Evolutionary conservation across 2,329 filamentous ascomycete genomes (phyloP).

Genomic region (Mycocentrospora acerina): DNA sequence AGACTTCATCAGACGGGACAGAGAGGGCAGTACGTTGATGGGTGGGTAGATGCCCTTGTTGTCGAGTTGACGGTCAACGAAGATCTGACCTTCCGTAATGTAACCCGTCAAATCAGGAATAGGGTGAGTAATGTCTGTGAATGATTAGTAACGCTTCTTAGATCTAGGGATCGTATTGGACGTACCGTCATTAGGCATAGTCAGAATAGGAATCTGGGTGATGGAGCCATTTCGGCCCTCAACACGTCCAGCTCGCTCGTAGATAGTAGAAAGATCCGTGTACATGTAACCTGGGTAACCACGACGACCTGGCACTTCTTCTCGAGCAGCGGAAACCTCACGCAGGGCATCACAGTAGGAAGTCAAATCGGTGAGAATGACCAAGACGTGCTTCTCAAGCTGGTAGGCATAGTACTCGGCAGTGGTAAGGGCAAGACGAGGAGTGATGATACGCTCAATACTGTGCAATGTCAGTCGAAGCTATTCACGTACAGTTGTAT

Average conservation of each 20-base stretch:
- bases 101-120: slow-evolving; percentile 99
- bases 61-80: slow-evolving; percentile 87
- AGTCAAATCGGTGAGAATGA: slow-evolving; percentile 96
- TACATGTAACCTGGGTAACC: slow-evolving; percentile 99
- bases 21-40: slow-evolving; percentile 96
- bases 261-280: slow-evolving; percentile 99
- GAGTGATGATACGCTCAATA: slow-evolving; percentile 99
- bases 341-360: slow-evolving; percentile 98
- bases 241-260: slow-evolving; percentile 98
- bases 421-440: slow-evolving; percentile 94
- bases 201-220: slow-evolving; percentile 97
- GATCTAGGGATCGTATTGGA: background rate
- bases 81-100: slow-evolving; percentile 99
- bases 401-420: slow-evolving; percentile 99
- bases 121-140: slow-evolving; percentile 89
- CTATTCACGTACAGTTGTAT: slow-evolving; percentile 1
- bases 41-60: slow-evolving; percentile 99
- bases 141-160: slow-evolving; percentile 17
- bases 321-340: slow-evolving; percentile 95
- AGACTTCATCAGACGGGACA: slow-evolving; percentile 99
- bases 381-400: slow-evolving; percentile 98
- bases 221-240: slow-evolving; percentile 96
- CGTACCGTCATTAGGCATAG: slow-evolving; percentile 95
- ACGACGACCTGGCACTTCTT: slow-evolving; percentile 98
- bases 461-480: slow-evolving; percentile 49